Conservation (phyloP, 352 stramenopile species). For the Phytophthora capsici region DNA sequence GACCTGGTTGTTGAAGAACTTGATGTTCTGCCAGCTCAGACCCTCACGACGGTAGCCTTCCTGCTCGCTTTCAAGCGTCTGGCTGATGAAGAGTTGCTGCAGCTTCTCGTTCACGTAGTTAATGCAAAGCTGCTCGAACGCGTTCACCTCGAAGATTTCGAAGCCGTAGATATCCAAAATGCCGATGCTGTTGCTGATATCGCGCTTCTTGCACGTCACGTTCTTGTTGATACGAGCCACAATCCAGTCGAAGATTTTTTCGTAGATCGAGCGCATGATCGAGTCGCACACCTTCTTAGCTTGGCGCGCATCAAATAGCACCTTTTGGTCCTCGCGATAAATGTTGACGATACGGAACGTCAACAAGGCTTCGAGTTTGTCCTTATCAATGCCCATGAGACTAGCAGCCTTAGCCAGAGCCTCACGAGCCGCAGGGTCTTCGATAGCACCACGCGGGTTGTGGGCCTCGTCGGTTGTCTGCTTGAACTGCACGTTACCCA, state of each 20-base stretch:
- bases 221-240: constrained; percentile 87
- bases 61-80: constrained; percentile 83
- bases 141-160: constrained; percentile 91
- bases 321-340: constrained; percentile 77
- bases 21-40: constrained; percentile 76
- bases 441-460: constrained; percentile 76
- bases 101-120: constrained; percentile 93
- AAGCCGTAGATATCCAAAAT: constrained; percentile 93
- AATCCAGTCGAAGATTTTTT: constrained; percentile 92
- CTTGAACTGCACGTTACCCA: constrained; percentile 86
- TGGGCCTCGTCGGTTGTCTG: constrained; percentile 75
- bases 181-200: constrained; percentile 83
- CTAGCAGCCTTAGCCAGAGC: constrained; percentile 62
- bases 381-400: constrained; percentile 69
- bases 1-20: constrained; percentile 90
- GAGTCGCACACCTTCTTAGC: constrained; percentile 86
- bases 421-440: constrained; percentile 54
- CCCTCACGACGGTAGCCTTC: constrained; percentile 81
- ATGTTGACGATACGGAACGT: constrained; percentile 86
- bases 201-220: constrained; percentile 64
- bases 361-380: constrained; percentile 73
- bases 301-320: constrained; percentile 76
- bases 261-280: constrained; percentile 88
- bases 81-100: constrained; percentile 88
- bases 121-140: constrained; percentile 92